Conservation (phyloP, 2,329 filamentous ascomycete genomes). For the Arthrobotrys megalospora region DNA sequence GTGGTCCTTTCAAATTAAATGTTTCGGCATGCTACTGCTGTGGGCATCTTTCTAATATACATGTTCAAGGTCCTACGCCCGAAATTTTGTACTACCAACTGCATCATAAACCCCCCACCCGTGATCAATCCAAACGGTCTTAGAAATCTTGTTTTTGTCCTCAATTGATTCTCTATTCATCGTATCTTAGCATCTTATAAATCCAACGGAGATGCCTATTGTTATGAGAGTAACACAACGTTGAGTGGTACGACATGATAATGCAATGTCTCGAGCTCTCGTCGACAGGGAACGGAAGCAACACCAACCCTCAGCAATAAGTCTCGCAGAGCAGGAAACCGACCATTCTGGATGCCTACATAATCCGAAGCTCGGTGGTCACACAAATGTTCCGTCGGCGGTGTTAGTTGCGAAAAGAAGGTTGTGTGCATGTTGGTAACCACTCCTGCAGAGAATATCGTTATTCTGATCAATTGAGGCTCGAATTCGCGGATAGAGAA, state of each 20-base stretch:
- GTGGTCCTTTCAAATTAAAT: conserved; percentile 49
- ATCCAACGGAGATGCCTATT: conserved; percentile 39
- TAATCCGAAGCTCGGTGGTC: conserved; percentile 50
- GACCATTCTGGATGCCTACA: conserved; percentile 39
- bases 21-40: conserved; percentile 1
- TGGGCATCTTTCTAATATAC: not conserved
- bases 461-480: conserved; percentile 8
- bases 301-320: conserved; percentile 32
- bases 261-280: not conserved
- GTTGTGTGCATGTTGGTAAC: conserved; percentile 45
- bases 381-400: conserved; percentile 27
- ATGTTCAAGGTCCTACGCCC: not conserved
- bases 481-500: not conserved
- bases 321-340: not conserved
- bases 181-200: not conserved
- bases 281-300: conserved; percentile 32
- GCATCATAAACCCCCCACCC: conserved; percentile 5
- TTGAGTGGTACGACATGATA: conserved; percentile 26
- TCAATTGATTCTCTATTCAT: conserved; percentile 3
- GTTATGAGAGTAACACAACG: conserved; percentile 5
- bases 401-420: conserved; percentile 44
- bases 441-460: conserved; percentile 27
- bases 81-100: conserved; percentile 36
- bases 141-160: conserved; percentile 25
- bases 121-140: conserved; percentile 21